These are phyloP conservation scores for Entamoeba invadens DNA, from an alignment of 208 protist genomes.

Conservation along the genomic window DNA sequence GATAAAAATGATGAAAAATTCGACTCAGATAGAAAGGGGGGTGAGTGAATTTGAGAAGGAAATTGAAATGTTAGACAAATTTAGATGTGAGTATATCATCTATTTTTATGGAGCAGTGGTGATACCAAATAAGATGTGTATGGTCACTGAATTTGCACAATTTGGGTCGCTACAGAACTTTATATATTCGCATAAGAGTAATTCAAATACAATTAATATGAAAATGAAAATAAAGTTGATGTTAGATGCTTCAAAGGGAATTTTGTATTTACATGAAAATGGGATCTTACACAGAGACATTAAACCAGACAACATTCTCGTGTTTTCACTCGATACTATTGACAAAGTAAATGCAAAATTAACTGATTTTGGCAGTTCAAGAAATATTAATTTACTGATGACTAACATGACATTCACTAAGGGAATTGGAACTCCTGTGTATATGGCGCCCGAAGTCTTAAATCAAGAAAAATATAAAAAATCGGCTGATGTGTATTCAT, in stretches of 20 bases:
- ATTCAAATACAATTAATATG: neutral
- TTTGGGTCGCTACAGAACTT: neutral
- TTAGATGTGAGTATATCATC: neutral
- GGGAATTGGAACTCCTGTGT: constrained; percentile 16
- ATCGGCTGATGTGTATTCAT: constrained; percentile 44
- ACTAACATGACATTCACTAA: neutral
- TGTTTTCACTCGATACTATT: neutral
- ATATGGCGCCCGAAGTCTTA: constrained; percentile 39
- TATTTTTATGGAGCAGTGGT: neutral
- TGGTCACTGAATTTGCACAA: neutral
- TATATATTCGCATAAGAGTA: neutral
- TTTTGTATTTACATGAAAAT: neutral
- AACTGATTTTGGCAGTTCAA: neutral
- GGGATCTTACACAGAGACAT: neutral
- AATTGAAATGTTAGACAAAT: neutral
- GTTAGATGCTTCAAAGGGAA: neutral
- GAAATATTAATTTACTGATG: neutral
- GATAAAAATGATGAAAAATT: neutral
- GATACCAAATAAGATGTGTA: neutral
- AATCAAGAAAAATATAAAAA: constrained; percentile 25
- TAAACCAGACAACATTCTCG: neutral
- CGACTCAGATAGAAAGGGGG: neutral
- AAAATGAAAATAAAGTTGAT: neutral
- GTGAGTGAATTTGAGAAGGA: neutral
- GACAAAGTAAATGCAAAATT: neutral